Evolutionary conservation across 768 basidiomycete genomes (phyloP).

Genomic region (Tephrocybe sp.): DNA sequence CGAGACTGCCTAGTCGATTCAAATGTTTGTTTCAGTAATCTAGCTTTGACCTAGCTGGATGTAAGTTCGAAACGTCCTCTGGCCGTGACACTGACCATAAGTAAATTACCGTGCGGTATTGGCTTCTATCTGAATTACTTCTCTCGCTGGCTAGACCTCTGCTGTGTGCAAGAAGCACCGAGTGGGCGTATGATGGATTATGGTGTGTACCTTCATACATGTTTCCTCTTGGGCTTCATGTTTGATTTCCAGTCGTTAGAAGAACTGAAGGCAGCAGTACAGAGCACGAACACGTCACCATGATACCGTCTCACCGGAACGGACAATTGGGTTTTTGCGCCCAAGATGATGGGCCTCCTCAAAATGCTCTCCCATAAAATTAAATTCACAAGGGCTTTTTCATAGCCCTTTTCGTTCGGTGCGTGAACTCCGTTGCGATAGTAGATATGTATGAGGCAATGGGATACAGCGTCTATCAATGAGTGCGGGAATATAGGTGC

Average conservation of each 20-base stretch:
- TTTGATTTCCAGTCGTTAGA: slow-evolving; percentile 62
- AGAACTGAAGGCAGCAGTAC: slow-evolving; percentile 79
- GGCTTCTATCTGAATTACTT: slow-evolving; percentile 89
- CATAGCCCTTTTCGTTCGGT: slow-evolving; percentile 95
- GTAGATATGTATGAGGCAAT: slow-evolving; percentile 88
- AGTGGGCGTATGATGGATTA: slow-evolving; percentile 90
- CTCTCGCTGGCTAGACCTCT: slow-evolving; percentile 89
- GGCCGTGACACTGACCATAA: background rate
- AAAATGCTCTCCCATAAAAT: slow-evolving; percentile 82
- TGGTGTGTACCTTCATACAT: slow-evolving; percentile 48
- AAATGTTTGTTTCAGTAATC: too few species aligned
- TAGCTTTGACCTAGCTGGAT: slow-evolving; percentile 98
- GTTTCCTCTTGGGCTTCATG: background rate
- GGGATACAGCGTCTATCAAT: slow-evolving; percentile 90
- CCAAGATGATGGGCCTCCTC: slow-evolving; percentile 82
- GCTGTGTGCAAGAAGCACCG: slow-evolving; percentile 79
- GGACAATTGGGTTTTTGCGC: slow-evolving; percentile 85
- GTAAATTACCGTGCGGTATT: slow-evolving; percentile 67
- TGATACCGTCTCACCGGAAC: slow-evolving; percentile 87
- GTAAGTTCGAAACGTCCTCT: slow-evolving; percentile 43
- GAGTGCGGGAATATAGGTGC: slow-evolving; percentile 86
- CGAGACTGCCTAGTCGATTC: too few species aligned
- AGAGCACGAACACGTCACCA: slow-evolving; percentile 95
- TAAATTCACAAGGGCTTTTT: slow-evolving; percentile 80
- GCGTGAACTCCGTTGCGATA: slow-evolving; percentile 84